phyloP scores from a whole-genome alignment of 257 asterid genomes.

The Nemophila menziesii region DNA sequence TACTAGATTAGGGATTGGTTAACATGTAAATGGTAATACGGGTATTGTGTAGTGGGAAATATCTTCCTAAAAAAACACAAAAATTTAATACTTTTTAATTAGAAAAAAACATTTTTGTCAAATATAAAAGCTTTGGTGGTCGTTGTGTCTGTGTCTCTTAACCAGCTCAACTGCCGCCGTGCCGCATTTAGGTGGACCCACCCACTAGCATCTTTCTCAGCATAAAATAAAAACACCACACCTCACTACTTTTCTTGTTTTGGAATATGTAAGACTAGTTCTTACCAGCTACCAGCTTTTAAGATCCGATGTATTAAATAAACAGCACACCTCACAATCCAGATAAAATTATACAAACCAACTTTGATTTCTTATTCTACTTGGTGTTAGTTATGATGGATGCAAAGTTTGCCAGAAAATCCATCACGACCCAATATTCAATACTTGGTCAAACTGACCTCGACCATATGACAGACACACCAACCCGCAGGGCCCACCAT shows the following conservation, averaged over 20 bases:
- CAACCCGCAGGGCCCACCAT: conserved; percentile 52
- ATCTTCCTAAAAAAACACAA: no score
- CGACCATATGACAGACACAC: conserved; percentile 77
- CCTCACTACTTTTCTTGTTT: no score
- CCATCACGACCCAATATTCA: conserved; percentile 25
- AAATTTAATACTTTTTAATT: no score
- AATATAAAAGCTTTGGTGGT: no score
- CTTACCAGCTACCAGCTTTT: no score
- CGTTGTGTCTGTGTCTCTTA: neutral
- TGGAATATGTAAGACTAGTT: no score
- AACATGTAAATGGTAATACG: no score
- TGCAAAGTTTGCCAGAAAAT: conserved; percentile 42
- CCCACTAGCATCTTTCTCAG: neutral
- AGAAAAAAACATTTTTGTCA: no score
- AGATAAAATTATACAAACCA: neutral
- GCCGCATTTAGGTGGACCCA: neutral
- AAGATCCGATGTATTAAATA: no score
- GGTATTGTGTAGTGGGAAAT: no score
- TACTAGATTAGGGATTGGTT: no score
- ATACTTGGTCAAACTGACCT: conserved; percentile 18
- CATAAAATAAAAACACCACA: no score
- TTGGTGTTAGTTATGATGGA: conserved; percentile 29
- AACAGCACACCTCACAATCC: neutral
- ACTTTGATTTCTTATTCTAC: neutral
- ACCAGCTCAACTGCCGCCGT: neutral